Percentiles rank a stretch among this genome's conserved stretches.
Conservation (phyloP, 2,329 filamentous ascomycete genomes). For the Colletotrichum sp. region DNA sequence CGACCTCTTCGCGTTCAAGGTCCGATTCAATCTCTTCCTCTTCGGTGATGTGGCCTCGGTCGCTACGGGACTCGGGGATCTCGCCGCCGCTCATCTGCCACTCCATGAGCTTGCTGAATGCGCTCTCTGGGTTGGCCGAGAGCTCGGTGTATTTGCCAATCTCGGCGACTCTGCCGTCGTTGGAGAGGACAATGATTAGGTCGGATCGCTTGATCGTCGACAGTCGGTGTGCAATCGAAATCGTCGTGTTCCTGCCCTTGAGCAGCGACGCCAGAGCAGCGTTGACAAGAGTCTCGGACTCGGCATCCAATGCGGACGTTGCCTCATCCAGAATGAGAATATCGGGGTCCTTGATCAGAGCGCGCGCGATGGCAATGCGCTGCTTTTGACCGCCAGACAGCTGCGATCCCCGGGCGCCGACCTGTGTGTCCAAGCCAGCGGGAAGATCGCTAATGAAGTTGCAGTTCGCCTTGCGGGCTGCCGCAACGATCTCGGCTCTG, state of each 20-base stretch:
- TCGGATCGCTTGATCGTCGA: constrained; percentile 97
- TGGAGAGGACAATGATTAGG: constrained; percentile 88
- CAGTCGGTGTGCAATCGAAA: constrained; percentile 94
- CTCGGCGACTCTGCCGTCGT: constrained; percentile 88
- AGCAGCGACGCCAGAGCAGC: constrained; percentile 83
- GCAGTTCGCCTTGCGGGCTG: constrained; percentile 92
- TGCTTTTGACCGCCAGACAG: constrained; percentile 97
- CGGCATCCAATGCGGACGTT: constrained; percentile 93
- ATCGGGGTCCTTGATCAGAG: constrained; percentile 93
- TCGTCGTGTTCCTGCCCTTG: constrained; percentile 89
- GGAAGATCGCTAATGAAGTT: constrained; percentile 97
- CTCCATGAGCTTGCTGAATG: constrained; percentile 96
- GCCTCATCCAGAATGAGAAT: constrained; percentile 97
- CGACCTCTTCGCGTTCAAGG: constrained; percentile 43
- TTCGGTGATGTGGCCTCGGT: constrained; percentile 52
- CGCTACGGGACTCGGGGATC: constrained; percentile 39
- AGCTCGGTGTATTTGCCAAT: constrained; percentile 84
- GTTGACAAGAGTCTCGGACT: constrained; percentile 96
- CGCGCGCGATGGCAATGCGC: constrained; percentile 94
- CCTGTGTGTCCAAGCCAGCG: constrained; percentile 91
- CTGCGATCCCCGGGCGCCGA: constrained; percentile 90
- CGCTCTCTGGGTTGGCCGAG: constrained; percentile 74
- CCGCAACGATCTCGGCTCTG: constrained; percentile 80
- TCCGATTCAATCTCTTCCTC: constrained; percentile 58
- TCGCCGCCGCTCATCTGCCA: constrained; percentile 96